phyloP scores from a whole-genome alignment of 805 yeast genomes.

The Wickerhamiella kazuoi region DNA sequence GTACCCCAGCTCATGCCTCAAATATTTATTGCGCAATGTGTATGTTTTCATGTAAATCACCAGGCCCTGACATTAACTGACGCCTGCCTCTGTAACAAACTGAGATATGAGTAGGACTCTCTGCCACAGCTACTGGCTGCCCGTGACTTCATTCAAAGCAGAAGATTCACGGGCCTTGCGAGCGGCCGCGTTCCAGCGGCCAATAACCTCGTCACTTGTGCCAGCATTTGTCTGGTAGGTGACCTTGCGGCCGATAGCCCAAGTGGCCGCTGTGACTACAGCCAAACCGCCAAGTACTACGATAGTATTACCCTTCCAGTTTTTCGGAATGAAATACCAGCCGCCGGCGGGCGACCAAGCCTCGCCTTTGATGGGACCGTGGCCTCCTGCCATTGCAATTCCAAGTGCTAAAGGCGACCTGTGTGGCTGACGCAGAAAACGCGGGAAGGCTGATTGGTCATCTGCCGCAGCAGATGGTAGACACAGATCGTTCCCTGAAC shows the following conservation, averaged over 20 bases:
- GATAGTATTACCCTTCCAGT: constrained; percentile 29
- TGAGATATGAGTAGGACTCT: no score
- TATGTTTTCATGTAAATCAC: no score
- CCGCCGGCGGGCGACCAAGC: constrained; percentile 35
- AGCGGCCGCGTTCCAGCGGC: constrained; percentile 33
- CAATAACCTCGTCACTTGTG: constrained; percentile 25
- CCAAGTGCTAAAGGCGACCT: not conserved
- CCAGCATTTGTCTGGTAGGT: constrained; percentile 23
- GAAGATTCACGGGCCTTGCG: constrained; percentile 19
- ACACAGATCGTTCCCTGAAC: no score
- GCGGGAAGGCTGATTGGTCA: not conserved
- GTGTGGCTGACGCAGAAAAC: not conserved
- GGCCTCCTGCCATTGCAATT: not conserved
- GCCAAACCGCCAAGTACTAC: constrained; percentile 26
- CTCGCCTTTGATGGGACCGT: constrained; percentile 17
- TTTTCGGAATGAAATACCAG: constrained; percentile 37
- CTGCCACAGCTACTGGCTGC: no score
- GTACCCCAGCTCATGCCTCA: no score
- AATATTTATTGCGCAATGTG: no score
- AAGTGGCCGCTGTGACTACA: constrained; percentile 21
- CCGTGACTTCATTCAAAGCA: constrained; percentile 16
- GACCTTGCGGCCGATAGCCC: constrained; percentile 24
- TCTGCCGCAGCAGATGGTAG: no score
- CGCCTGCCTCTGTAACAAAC: no score
- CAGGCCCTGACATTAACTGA: no score